Evolutionary conservation across 2,329 filamentous ascomycete species (phyloP).

Genomic region (Chrysoporthe puriensis): DNA sequence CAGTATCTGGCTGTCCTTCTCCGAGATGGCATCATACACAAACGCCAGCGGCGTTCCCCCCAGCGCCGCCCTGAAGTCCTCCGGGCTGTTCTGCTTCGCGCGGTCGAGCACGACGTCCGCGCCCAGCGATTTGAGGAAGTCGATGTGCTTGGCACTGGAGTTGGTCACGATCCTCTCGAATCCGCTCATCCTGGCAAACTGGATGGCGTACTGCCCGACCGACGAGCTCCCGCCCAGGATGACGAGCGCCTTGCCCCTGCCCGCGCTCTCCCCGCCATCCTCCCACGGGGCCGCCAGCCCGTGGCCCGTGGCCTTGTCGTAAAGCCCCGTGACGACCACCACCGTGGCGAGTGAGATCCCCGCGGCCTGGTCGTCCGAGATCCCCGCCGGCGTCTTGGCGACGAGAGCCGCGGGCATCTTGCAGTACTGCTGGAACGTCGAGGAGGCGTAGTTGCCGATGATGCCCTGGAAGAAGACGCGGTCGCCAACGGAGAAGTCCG

Average conservation of each 20-base stretch:
- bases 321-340: conserved; percentile 31
- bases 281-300: conserved; percentile 39
- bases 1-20: conserved; percentile 36
- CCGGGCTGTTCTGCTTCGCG: conserved; percentile 30
- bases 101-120: conserved; percentile 32
- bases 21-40: conserved; percentile 39
- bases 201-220: conserved; percentile 49
- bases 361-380: conserved; percentile 37
- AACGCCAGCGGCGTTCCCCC: conserved; percentile 36
- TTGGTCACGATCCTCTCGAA: conserved; percentile 48
- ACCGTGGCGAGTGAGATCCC: conserved; percentile 35
- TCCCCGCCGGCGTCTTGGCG: conserved; percentile 37
- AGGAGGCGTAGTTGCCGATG: conserved; percentile 35
- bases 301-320: conserved; percentile 30
- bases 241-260: conserved; percentile 48
- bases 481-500: conserved; percentile 39
- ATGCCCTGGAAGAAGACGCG: conserved; percentile 44
- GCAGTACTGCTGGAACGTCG: conserved; percentile 44
- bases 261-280: conserved; percentile 36
- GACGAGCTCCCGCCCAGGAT: conserved; percentile 38
- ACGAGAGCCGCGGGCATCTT: conserved; percentile 39
- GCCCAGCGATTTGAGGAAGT: conserved; percentile 33
- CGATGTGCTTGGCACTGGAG: conserved; percentile 42
- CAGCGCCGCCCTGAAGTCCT: conserved; percentile 35
- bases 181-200: conserved; percentile 47